These are phyloP conservation scores for Colletotrichum plurivorum DNA, from an alignment of 2,329 filamentous ascomycete species.

Conservation along the genomic window DNA sequence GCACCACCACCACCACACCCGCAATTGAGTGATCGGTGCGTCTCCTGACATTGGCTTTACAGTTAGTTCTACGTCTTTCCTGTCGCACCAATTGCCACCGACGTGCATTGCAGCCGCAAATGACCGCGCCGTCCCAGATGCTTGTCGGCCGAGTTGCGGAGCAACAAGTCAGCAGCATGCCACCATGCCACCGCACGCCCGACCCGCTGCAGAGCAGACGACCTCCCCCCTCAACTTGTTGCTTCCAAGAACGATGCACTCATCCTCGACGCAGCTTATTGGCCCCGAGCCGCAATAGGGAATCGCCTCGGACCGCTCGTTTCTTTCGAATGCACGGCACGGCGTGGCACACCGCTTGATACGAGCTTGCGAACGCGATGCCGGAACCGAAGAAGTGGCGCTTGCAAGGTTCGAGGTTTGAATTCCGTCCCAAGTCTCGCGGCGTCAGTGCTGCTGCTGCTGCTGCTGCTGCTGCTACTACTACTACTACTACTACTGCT, in stretches of 20 bases:
- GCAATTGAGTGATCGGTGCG: too few relatives aligned
- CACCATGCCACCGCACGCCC: background rate
- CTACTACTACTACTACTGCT: background rate
- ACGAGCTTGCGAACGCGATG: slow-evolving; percentile 21
- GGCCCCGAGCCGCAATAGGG: slow-evolving; percentile 10
- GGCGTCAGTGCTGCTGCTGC: slow-evolving; percentile 6
- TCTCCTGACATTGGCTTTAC: background rate
- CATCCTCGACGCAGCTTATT: background rate
- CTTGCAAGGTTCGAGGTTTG: slow-evolving; percentile 17
- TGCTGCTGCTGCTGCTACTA: background rate
- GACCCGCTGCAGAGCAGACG: background rate
- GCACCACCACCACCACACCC: background rate
- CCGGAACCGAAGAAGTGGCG: slow-evolving; percentile 24
- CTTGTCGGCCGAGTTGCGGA: slow-evolving; percentile 36
- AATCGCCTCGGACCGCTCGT: background rate
- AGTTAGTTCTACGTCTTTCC: background rate
- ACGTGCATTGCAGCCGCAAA: slow-evolving; percentile 14
- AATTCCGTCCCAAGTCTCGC: slow-evolving; percentile 26
- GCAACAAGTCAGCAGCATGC: background rate
- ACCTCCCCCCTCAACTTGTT: background rate
- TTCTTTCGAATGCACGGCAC: background rate
- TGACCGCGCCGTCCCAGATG: background rate
- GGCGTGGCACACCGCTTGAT: background rate
- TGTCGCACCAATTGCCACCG: slow-evolving; percentile 15
- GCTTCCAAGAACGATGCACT: slow-evolving; percentile 2